Evolutionary conservation across 768 basidiomycete genomes (phyloP).

Genomic region (Strobilomyces echinocephalus): DNA sequence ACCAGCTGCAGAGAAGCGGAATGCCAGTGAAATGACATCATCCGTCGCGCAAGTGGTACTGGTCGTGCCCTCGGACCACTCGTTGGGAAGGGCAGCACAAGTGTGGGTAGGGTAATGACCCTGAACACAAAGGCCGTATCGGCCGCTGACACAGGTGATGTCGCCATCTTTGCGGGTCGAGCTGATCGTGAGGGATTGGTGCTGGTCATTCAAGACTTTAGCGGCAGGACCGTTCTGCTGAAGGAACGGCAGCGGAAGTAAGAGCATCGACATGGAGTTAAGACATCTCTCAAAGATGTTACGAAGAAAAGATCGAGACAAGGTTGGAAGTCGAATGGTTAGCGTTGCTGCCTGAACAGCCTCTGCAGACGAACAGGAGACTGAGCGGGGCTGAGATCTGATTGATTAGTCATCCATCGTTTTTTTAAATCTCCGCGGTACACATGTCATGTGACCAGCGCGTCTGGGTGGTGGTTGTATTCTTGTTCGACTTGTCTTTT

Average conservation of each 20-base stretch:
- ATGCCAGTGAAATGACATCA: slow-evolving; percentile 10
- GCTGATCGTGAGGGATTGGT: slow-evolving; percentile 8
- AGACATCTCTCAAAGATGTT: slow-evolving; percentile 20
- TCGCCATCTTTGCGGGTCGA: slow-evolving; percentile 19
- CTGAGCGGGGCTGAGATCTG: neutral
- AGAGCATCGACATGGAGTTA: slow-evolving; percentile 15
- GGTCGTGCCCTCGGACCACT: slow-evolving; percentile 19
- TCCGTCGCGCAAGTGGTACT: slow-evolving; percentile 15
- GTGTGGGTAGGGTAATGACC: slow-evolving; percentile 7
- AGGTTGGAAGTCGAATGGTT: no score
- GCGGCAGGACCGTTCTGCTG: slow-evolving; percentile 26
- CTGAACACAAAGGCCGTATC: neutral
- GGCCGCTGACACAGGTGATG: slow-evolving; percentile 13
- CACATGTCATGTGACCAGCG: slow-evolving; percentile 27
- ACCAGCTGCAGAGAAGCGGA: slow-evolving; percentile 8
- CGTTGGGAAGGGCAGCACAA: slow-evolving; percentile 22
- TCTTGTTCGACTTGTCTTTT: slow-evolving; percentile 3
- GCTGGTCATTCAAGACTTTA: slow-evolving; percentile 21
- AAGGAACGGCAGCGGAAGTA: slow-evolving; percentile 16
- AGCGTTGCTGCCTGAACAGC: neutral
- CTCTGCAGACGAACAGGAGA: no score
- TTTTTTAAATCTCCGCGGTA: neutral
- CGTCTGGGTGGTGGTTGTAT: slow-evolving; percentile 21
- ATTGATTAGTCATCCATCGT: neutral
- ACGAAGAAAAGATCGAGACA: no score